These are phyloP conservation scores for Exophiala phaeomuriformis DNA, from an alignment of 2,329 filamentous ascomycete species.

Conservation along the genomic window DNA sequence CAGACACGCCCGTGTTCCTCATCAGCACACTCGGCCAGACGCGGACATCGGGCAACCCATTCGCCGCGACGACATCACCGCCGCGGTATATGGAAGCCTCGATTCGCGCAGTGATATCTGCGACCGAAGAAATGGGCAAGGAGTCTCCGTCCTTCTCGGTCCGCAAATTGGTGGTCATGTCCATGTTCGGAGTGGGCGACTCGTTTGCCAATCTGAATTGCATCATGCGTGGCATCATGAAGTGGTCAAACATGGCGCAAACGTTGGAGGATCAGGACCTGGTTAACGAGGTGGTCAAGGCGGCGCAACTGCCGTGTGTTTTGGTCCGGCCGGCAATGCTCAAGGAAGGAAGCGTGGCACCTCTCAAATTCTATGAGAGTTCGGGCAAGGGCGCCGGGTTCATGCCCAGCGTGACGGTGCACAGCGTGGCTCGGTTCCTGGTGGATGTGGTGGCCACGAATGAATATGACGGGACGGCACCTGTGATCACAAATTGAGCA, in stretches of 20 bases:
- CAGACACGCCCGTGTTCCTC: slow-evolving; percentile 33
- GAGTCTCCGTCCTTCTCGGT: slow-evolving; percentile 12
- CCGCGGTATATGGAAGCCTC: slow-evolving; percentile 42
- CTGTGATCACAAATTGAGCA: slow-evolving; percentile 42
- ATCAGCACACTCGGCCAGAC: slow-evolving; percentile 46
- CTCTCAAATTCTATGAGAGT: slow-evolving; percentile 38
- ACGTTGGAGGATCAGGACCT: slow-evolving; percentile 45
- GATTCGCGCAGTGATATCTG: slow-evolving; percentile 16
- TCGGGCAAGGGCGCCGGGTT: slow-evolving; percentile 39
- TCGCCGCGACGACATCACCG: slow-evolving; percentile 40
- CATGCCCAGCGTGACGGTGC: slow-evolving; percentile 34
- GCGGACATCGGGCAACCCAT: slow-evolving; percentile 43
- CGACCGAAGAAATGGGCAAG: too few species aligned
- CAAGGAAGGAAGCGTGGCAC: slow-evolving; percentile 33
- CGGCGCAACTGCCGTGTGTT: slow-evolving; percentile 35
- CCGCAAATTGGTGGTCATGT: slow-evolving; percentile 45
- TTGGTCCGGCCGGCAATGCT: slow-evolving; percentile 43
- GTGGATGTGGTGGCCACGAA: slow-evolving; percentile 39
- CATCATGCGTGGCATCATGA: slow-evolving; percentile 42
- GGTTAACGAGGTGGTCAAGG: slow-evolving; percentile 40
- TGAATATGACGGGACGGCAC: slow-evolving; percentile 40
- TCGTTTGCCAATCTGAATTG: slow-evolving; percentile 38
- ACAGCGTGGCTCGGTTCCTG: slow-evolving; percentile 42
- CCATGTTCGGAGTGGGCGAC: slow-evolving; percentile 44
- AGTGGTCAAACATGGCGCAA: slow-evolving; percentile 41